Conservation (phyloP, 176 grass and related monocot species). For the Calamus simplicifolius region DNA sequence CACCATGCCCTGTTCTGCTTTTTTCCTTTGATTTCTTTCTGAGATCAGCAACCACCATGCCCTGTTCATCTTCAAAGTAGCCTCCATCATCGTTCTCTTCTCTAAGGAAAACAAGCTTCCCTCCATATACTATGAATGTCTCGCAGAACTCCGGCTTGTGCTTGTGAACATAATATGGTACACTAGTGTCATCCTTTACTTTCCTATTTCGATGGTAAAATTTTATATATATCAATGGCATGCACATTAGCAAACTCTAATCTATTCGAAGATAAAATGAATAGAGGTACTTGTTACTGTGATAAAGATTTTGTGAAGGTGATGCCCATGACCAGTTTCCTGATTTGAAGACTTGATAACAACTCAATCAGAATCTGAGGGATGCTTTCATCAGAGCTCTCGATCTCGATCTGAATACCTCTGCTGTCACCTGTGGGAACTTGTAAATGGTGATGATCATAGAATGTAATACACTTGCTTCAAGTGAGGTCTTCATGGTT, state of each 20-base stretch:
- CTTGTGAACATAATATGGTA: conserved; percentile 3
- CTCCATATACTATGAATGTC: neutral
- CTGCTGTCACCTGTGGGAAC: neutral
- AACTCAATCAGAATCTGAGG: conserved; percentile 1
- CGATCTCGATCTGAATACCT: neutral
- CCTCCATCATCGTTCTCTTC: neutral
- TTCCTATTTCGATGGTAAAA: conserved; percentile 1
- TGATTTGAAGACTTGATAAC: conserved; percentile 1
- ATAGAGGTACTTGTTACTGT: neutral
- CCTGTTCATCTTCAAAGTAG: too few species aligned
- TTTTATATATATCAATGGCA: too few species aligned
- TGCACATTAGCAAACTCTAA: too few species aligned
- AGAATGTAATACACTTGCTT: too few species aligned
- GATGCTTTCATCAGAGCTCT: neutral
- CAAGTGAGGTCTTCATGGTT: too few species aligned
- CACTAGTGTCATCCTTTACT: neutral
- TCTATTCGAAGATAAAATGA: neutral
- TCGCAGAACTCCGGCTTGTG: conserved; percentile 1
- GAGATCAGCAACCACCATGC: too few species aligned
- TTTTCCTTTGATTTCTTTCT: too few species aligned
- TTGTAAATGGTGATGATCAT: too few species aligned
- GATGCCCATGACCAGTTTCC: neutral
- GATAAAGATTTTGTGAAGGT: neutral
- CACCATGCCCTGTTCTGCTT: neutral
- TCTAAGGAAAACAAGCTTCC: neutral